These are phyloP conservation scores for Odontarrhena argentea DNA, from an alignment of 345 rosid species.

Conservation along the genomic window DNA sequence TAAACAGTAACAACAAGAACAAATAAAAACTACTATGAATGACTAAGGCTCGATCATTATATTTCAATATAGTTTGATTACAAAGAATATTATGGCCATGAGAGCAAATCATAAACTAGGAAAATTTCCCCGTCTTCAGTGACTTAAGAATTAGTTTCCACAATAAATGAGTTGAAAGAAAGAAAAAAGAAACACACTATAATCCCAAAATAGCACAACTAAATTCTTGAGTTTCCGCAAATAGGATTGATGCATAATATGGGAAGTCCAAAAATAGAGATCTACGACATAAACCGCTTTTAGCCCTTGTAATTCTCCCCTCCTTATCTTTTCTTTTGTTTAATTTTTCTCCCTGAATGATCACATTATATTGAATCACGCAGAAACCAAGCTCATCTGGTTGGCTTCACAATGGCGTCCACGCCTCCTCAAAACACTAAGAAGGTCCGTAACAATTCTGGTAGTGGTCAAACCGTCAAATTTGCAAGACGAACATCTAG, in stretches of 20 bases:
- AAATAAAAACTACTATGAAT: too few relatives aligned
- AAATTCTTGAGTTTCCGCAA: slow-evolving; percentile 8
- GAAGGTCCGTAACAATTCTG: slow-evolving; percentile 59
- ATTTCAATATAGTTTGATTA: too few relatives aligned
- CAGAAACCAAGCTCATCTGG: slow-evolving; percentile 26
- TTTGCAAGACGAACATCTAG: slow-evolving; percentile 90
- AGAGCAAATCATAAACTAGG: not conserved
- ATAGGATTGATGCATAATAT: slow-evolving; percentile 23
- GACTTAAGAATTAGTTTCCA: not conserved
- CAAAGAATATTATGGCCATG: not conserved
- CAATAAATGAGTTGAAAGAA: not conserved
- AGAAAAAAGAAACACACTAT: not conserved
- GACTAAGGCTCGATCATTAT: too few relatives aligned
- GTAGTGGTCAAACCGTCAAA: slow-evolving; percentile 80
- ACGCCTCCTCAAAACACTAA: slow-evolving; percentile 60
- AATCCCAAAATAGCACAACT: slow-evolving; percentile 29
- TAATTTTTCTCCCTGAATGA: slow-evolving; percentile 18
- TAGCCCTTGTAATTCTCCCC: slow-evolving; percentile 22
- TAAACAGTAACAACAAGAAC: too few relatives aligned
- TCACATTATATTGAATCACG: slow-evolving; percentile 25
- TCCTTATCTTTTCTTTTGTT: slow-evolving; percentile 29
- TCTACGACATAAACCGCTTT: slow-evolving; percentile 2
- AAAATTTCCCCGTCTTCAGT: not conserved
- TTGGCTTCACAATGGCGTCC: slow-evolving; percentile 56
- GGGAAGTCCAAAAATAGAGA: slow-evolving; percentile 26